A percentile compares a stretch with the other conserved stretches of the same genome.
Conservation (phyloP, 2,329 filamentous ascomycete genomes). For the Aspergillus tamarii region DNA sequence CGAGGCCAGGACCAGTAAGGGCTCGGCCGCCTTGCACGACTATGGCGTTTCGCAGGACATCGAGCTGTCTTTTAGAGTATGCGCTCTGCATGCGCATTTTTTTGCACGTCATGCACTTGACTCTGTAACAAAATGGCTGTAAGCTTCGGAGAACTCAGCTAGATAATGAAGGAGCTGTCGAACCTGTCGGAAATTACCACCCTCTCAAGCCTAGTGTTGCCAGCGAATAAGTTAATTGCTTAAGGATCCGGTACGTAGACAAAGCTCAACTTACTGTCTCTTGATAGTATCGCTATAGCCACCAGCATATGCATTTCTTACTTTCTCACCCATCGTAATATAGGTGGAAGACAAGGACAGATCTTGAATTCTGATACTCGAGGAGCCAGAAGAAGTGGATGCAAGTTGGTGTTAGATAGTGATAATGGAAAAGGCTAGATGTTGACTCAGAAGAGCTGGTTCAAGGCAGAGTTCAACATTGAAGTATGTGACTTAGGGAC, state of each 20-base stretch:
- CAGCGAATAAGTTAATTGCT: not conserved
- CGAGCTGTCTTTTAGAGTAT: slow-evolving; percentile 55
- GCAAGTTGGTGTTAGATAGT: not conserved
- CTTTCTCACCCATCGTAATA: not conserved
- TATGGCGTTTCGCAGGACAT: slow-evolving; percentile 34
- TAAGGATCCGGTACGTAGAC: not conserved
- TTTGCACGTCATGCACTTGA: slow-evolving; percentile 53
- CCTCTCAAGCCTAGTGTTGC: slow-evolving; percentile 27
- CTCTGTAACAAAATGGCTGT: slow-evolving; percentile 32
- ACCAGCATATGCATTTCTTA: slow-evolving; percentile 25
- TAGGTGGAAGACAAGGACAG: not conserved
- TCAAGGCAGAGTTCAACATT: not conserved
- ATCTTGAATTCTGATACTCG: not conserved
- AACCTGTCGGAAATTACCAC: slow-evolving; percentile 38
- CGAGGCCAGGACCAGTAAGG: slow-evolving; percentile 21
- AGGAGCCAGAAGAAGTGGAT: not conserved
- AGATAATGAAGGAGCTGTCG: not conserved
- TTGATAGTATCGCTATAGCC: slow-evolving; percentile 30
- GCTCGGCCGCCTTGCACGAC: slow-evolving; percentile 19
- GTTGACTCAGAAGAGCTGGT: not conserved
- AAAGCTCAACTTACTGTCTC: slow-evolving; percentile 23
- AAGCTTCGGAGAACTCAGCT: not conserved
- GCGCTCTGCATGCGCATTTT: slow-evolving; percentile 40
- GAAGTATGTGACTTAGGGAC: not conserved
- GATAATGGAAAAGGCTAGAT: not conserved